These are phyloP conservation scores for Teratosphaeriaceae sp. DNA, from an alignment of 2,329 filamentous ascomycete species.

Conservation along the genomic window DNA sequence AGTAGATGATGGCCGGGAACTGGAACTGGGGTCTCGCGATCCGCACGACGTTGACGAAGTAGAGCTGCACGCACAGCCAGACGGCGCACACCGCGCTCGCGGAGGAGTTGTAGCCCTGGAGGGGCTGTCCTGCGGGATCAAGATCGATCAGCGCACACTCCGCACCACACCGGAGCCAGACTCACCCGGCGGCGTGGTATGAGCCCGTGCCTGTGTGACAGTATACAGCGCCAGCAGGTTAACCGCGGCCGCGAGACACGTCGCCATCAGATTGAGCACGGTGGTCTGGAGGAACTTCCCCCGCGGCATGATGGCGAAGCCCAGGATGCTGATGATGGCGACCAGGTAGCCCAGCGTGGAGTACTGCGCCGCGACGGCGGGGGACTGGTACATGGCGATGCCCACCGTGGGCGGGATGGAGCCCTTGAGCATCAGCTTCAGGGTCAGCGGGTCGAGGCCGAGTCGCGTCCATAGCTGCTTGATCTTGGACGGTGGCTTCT, in stretches of 20 bases:
- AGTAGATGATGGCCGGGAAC: constrained; percentile 60
- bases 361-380: constrained; percentile 45
- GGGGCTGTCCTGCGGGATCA: constrained; percentile 13
- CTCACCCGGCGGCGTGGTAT: constrained; percentile 49
- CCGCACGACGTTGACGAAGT: constrained; percentile 57
- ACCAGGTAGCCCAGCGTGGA: constrained; percentile 55
- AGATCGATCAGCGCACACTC: constrained; percentile 14
- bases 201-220: constrained; percentile 55
- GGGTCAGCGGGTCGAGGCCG: constrained; percentile 23
- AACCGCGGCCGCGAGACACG: constrained; percentile 55
- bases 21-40: constrained; percentile 61
- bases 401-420: constrained; percentile 29
- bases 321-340: constrained; percentile 58
- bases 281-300: constrained; percentile 65
- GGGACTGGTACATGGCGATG: constrained; percentile 38
- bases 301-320: constrained; percentile 59
- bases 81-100: constrained; percentile 62
- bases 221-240: constrained; percentile 57
- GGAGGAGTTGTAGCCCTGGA: constrained; percentile 59
- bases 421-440: constrained; percentile 30
- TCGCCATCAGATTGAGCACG: constrained; percentile 50
- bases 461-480: constrained; percentile 24
- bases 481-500: constrained; percentile 19
- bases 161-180: no score
- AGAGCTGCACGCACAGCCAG: constrained; percentile 67